phyloP scores from a whole-genome alignment of 768 basidiomycete genomes.

The Tricholoma hemisulphureum region DNA sequence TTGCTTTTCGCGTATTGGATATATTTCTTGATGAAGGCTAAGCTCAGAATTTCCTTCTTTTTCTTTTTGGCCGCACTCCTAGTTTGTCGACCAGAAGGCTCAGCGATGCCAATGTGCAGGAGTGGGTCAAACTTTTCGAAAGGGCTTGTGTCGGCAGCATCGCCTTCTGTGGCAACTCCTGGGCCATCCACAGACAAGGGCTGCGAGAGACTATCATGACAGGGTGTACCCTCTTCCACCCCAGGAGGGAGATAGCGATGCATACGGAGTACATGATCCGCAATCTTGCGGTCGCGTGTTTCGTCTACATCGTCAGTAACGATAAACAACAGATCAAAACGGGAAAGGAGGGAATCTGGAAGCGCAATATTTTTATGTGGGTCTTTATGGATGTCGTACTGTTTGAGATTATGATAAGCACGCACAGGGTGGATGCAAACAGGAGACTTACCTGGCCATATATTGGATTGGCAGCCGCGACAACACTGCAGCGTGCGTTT shows the following conservation, averaged over 20 bases:
- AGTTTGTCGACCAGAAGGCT: slow-evolving; percentile 49
- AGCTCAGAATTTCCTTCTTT: slow-evolving; percentile 83
- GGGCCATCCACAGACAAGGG: slow-evolving; percentile 86
- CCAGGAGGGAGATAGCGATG: slow-evolving; percentile 96
- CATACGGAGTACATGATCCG: slow-evolving; percentile 96
- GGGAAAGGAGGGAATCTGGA: slow-evolving; percentile 94
- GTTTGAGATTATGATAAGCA: slow-evolving; percentile 13
- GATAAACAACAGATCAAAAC: slow-evolving; percentile 97
- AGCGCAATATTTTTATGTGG: slow-evolving; percentile 98
- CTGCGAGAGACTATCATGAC: slow-evolving; percentile 84
- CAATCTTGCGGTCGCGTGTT: slow-evolving; percentile 87
- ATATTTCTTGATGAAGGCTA: slow-evolving; percentile 96
- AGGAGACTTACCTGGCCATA: slow-evolving; percentile 78
- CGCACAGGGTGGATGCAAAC: slow-evolving; percentile 2
- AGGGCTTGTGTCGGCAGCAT: slow-evolving; percentile 69
- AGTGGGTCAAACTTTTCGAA: slow-evolving; percentile 98
- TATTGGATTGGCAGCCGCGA: slow-evolving; percentile 98
- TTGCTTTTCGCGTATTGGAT: slow-evolving; percentile 96
- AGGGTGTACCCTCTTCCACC: slow-evolving; percentile 93
- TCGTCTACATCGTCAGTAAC: slow-evolving; percentile 99
- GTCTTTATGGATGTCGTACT: slow-evolving; percentile 99
- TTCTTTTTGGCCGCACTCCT: slow-evolving; percentile 61
- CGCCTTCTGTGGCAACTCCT: slow-evolving; percentile 47
- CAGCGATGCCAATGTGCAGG: slow-evolving; percentile 78
- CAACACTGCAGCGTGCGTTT: slow-evolving; percentile 96